A percentile compares a stretch with the other conserved stretches of the same genome.
phyloP scores from a whole-genome alignment of 495 filamentous ascomycete species.

The Aspergillus asperescens region DNA sequence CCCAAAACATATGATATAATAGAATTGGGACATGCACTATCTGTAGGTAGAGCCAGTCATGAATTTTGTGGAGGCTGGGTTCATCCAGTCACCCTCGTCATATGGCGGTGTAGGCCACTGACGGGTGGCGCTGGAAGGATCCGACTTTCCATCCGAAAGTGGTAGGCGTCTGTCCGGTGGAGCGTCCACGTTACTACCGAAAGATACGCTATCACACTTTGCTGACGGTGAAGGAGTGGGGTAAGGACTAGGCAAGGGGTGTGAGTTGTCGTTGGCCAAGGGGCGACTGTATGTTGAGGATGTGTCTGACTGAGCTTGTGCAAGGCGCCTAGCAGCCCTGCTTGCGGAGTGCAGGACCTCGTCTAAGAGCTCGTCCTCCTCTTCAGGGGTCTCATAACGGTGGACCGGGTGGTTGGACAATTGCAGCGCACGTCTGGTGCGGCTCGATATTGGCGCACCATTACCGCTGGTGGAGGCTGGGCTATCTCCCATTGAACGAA shows the following conservation, averaged over 20 bases:
- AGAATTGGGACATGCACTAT: slow-evolving; percentile 25
- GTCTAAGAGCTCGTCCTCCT: slow-evolving; percentile 92
- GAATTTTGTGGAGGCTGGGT: slow-evolving; percentile 71
- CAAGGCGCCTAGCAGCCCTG: slow-evolving; percentile 51
- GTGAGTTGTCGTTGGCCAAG: slow-evolving; percentile 48
- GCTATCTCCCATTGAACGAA: slow-evolving; percentile 58
- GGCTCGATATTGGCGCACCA: slow-evolving; percentile 66
- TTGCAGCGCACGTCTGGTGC: slow-evolving; percentile 77
- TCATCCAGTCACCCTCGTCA: slow-evolving; percentile 81
- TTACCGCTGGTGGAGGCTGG: slow-evolving; percentile 47
- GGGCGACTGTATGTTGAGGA: slow-evolving; percentile 45
- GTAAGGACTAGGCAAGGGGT: slow-evolving; percentile 66
- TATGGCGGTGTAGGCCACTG: slow-evolving; percentile 98
- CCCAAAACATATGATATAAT: slow-evolving; percentile 5
- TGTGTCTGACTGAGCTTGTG: slow-evolving; percentile 41
- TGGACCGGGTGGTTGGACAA: slow-evolving; percentile 67
- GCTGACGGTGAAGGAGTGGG: slow-evolving; percentile 88
- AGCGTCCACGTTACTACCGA: slow-evolving; percentile 54
- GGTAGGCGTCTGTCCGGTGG: slow-evolving; percentile 48
- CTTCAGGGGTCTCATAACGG: slow-evolving; percentile 88
- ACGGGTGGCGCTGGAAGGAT: slow-evolving; percentile 50
- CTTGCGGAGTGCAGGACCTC: slow-evolving; percentile 64
- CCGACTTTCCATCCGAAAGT: slow-evolving; percentile 57
- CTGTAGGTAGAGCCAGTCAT: slow-evolving; percentile 52
- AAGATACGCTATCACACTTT: slow-evolving; percentile 64